Percentiles rank a stretch among this genome's conserved stretches.
These are phyloP conservation scores for Neurospora sp. DNA, from an alignment of 495 filamentous ascomycete genomes.

Conservation along the genomic window DNA sequence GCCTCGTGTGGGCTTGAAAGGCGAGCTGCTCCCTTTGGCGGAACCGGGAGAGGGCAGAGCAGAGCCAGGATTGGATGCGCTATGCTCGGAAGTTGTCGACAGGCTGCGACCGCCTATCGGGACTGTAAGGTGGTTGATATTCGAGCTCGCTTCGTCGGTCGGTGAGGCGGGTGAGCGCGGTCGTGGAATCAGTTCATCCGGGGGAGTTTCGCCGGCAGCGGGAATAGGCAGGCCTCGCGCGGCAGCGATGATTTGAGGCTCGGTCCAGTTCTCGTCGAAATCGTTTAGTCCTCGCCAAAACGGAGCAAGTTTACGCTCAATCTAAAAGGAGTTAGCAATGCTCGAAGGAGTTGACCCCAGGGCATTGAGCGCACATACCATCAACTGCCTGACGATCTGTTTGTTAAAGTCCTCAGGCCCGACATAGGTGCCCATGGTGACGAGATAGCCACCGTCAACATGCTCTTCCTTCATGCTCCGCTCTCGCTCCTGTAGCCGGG, in stretches of 20 bases:
- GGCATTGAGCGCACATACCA: conserved; percentile 46
- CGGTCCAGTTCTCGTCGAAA: conserved; percentile 79
- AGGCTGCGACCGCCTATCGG: conserved; percentile 66
- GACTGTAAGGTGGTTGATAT: conserved; percentile 59
- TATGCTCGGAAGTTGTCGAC: conserved; percentile 61
- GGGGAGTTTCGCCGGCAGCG: conserved; percentile 67
- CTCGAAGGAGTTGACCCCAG: background rate
- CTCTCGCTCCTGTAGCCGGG: conserved; percentile 72
- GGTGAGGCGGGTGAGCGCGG: conserved; percentile 29
- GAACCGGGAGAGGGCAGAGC: conserved; percentile 50
- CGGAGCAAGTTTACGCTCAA: conserved; percentile 84
- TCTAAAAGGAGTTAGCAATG: conserved; percentile 38
- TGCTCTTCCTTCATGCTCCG: conserved; percentile 87
- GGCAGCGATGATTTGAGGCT: conserved; percentile 85
- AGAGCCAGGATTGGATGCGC: conserved; percentile 38
- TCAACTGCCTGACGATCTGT: conserved; percentile 76
- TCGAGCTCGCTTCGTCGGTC: conserved; percentile 20
- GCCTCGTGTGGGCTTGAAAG: conserved; percentile 48
- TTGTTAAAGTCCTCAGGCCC: conserved; percentile 92
- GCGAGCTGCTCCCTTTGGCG: conserved; percentile 19
- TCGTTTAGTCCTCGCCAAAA: conserved; percentile 95
- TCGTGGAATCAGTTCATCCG: conserved; percentile 49
- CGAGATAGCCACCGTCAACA: conserved; percentile 89
- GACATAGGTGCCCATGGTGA: conserved; percentile 89
- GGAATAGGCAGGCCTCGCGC: conserved; percentile 80